Evolutionary conservation across 1,284 basidiomycete genomes (phyloP), one percentile per base, ranked within the genome.

Genomic region (Thelephora terrestris): DNA sequence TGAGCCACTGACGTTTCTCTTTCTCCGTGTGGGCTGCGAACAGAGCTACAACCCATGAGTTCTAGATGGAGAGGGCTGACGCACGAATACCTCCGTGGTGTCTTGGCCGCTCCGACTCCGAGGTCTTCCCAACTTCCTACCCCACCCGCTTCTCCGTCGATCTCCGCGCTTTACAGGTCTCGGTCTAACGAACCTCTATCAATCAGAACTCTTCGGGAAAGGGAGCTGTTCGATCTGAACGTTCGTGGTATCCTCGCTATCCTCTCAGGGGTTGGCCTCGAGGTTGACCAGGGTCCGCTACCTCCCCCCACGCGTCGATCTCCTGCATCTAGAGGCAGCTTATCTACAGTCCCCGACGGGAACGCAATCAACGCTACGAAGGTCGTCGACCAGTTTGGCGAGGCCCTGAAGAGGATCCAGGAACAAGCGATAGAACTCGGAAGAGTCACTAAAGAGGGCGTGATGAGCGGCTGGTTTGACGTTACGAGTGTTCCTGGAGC

Each of bases 41-140:
- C 48, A 68, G 66, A 67, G 52, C 62, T 63, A 2, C 66, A 67
- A 49, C 59, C 67, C 7, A 66, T 63, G 4, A 61, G 65, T n/a
- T 65, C 66, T 12, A 61, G 66, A 21, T 68, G 67, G 67, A 61
- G 66, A 34, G 63, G 64, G 1, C 59, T 68, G 44, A 66, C 66
- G 7, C 55, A 64, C 50, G 46, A 60, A 61, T 50, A 61, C 60
- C 21, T 64, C 57, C 52, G 57, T 49, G 18, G 54, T 62, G 20
- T 25, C 21, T 25, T 42, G 25, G 21, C 10, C 14, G 18, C 39
- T 23, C 12, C 17, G 10, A 25, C 12, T 14, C 39, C 20, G 12
- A 42, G n/a, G 25, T 21, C 45, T 47, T 63, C 17, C 48, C 61
- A 1, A 32, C 52, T 2, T 53, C 54, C 37, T 50, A 61, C 34